Conservation (phyloP, 768 basidiomycete species). For the Plicaturopsis crispa region DNA sequence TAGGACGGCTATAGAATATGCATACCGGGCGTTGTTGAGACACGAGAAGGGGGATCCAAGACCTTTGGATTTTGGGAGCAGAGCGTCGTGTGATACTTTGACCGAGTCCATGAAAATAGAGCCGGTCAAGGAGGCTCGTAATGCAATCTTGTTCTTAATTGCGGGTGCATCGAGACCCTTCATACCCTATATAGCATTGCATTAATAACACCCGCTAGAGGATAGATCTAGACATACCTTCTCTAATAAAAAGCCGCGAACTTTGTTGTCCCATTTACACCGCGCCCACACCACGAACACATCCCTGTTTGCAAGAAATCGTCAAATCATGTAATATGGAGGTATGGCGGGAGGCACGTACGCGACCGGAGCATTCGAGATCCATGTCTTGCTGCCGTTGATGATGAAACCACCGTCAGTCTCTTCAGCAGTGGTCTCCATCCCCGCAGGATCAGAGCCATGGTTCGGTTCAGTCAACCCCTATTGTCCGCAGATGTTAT, state of each 20-base stretch:
- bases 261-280: conserved; percentile 88
- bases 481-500: too few relatives aligned
- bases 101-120: conserved; percentile 93
- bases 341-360: conserved; percentile 27
- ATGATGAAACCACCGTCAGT: conserved; percentile 78
- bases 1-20: background rate
- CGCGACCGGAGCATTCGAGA: conserved; percentile 90
- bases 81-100: conserved; percentile 57
- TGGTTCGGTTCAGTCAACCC: conserved; percentile 96
- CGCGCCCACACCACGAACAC: conserved; percentile 91
- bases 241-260: conserved; percentile 87
- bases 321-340: conserved; percentile 5
- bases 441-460: conserved; percentile 95
- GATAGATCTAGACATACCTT: too few relatives aligned
- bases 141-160: conserved; percentile 90
- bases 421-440: conserved; percentile 90
- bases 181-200: conserved; percentile 44
- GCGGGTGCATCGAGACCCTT: conserved; percentile 78
- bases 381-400: conserved; percentile 96
- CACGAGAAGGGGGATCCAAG: conserved; percentile 87
- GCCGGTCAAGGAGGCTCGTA: conserved; percentile 78
- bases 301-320: conserved; percentile 41
- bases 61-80: conserved; percentile 74
- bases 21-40: conserved; percentile 77
- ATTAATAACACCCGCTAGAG: too few relatives aligned